Conservation (phyloP, 164 flowering plant genomes). For the Brasenia schreberi region DNA sequence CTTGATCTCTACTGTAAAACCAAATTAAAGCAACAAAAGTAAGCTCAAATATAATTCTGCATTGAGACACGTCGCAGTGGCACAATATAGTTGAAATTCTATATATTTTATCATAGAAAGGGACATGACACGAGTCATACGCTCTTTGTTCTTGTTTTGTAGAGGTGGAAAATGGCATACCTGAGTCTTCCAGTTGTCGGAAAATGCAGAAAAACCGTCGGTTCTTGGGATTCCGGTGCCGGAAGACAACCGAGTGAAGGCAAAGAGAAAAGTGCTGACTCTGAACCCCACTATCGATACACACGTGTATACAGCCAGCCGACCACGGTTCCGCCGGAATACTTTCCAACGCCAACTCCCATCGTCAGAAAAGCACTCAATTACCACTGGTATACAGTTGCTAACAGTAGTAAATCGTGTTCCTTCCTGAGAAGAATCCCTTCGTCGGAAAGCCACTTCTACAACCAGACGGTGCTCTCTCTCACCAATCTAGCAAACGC, state of each 20-base stretch:
- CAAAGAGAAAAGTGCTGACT: neutral
- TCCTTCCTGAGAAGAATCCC: neutral
- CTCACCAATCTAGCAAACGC: too few species aligned
- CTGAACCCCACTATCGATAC: neutral
- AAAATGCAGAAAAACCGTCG: too few species aligned
- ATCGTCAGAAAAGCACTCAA: neutral
- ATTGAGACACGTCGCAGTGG: too few species aligned
- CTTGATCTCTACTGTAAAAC: too few species aligned
- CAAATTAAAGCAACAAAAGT: too few species aligned
- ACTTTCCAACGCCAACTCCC: neutral
- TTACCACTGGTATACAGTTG: neutral
- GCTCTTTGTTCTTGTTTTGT: too few species aligned
- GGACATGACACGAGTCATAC: too few species aligned
- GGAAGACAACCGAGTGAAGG: neutral
- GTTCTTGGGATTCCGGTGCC: neutral
- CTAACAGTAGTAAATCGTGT: neutral
- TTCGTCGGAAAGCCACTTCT: neutral
- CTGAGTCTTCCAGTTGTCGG: too few species aligned
- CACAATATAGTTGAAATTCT: too few species aligned
- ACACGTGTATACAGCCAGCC: neutral
- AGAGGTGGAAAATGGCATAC: too few species aligned
- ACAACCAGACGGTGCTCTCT: neutral
- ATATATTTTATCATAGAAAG: too few species aligned
- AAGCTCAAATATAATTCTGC: too few species aligned
- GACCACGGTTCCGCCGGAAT: neutral